Evolutionary conservation across 2,329 filamentous ascomycete genomes (phyloP).

Genomic region (Didymella sp.): DNA sequence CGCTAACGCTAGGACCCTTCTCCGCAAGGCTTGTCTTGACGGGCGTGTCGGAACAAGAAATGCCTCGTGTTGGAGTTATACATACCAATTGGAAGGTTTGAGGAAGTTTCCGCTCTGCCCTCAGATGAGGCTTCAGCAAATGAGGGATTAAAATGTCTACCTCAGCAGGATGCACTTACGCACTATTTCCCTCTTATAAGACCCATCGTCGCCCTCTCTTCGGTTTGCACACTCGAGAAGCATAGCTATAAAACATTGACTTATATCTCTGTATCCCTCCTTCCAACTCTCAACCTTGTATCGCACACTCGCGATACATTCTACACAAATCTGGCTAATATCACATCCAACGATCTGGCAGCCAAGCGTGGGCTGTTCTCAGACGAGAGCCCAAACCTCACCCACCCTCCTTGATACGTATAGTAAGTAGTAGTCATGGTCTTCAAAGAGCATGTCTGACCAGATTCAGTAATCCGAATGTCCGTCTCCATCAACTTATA

Average conservation of each 20-base stretch:
- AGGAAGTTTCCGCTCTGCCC: not conserved
- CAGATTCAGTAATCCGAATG: not conserved
- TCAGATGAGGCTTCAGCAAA: not conserved
- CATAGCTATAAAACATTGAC: not conserved
- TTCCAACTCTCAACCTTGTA: too few species aligned
- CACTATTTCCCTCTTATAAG: not conserved
- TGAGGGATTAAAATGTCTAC: not conserved
- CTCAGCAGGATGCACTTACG: not conserved
- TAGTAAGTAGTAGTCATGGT: not conserved
- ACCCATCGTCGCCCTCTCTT: too few species aligned
- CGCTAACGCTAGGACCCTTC: not conserved
- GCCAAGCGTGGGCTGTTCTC: not conserved
- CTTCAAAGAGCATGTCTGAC: not conserved
- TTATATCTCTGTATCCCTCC: too few species aligned
- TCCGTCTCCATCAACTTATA: too few species aligned
- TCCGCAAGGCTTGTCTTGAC: not conserved
- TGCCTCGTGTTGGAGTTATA: not conserved
- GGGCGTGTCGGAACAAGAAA: not conserved
- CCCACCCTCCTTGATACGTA: constrained; percentile 4
- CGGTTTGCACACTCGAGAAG: too few species aligned
- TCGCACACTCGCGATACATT: not conserved
- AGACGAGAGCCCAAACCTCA: not conserved
- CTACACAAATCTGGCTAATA: not conserved
- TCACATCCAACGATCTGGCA: not conserved
- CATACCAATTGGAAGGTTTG: not conserved